Evolutionary conservation across 2,329 filamentous ascomycete species (phyloP).

Genomic region (Hymenotorrendiella dingleyae): DNA sequence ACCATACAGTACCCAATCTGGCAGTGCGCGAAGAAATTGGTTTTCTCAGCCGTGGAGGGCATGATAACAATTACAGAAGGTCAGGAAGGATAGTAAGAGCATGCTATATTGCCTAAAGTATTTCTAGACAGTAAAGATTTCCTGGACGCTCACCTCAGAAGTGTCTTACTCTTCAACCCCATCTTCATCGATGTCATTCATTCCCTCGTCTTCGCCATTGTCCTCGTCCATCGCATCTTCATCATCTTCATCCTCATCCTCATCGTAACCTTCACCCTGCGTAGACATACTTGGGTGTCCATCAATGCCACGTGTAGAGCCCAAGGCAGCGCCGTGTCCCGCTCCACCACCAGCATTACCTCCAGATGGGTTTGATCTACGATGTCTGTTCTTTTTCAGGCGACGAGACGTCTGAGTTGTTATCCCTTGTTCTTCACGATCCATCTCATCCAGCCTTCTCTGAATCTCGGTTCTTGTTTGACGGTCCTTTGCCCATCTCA

Average conservation of each 20-base stretch:
- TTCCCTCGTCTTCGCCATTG: neutral
- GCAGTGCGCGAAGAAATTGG: too few species aligned
- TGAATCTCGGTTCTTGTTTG: neutral
- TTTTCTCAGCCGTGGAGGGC: too few species aligned
- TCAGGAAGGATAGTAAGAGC: too few species aligned
- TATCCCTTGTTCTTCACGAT: neutral
- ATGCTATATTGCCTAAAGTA: too few species aligned
- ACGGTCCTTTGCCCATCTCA: slow-evolving; percentile 7
- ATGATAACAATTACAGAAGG: too few species aligned
- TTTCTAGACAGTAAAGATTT: too few species aligned
- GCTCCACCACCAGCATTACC: neutral
- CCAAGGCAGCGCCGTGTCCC: neutral
- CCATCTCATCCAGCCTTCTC: slow-evolving; percentile 1
- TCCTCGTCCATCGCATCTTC: neutral
- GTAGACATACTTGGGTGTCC: too few species aligned
- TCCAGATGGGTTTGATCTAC: neutral
- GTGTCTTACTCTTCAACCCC: neutral
- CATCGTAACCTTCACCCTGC: neutral
- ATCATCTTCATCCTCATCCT: neutral
- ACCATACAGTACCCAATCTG: neutral
- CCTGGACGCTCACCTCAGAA: too few species aligned
- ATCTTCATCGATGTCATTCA: neutral
- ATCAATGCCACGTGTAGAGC: neutral
- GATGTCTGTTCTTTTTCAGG: neutral
- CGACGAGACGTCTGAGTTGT: neutral